phyloP scores from a whole-genome alignment of 2,329 filamentous ascomycete genomes.

The Blastomyces gilchristii region DNA sequence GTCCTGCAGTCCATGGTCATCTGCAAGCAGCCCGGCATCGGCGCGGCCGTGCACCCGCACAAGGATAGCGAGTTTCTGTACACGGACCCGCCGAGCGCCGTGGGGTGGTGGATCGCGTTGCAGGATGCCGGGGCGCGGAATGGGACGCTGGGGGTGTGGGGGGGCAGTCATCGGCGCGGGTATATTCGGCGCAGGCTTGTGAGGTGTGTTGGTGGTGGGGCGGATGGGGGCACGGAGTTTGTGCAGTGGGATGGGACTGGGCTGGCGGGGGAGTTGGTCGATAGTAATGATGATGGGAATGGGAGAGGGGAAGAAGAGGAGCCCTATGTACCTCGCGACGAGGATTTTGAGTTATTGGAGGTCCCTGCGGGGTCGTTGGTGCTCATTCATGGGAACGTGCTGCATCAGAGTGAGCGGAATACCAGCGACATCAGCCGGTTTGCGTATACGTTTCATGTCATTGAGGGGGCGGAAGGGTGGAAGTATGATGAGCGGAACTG shows the following conservation, averaged over 20 bases:
- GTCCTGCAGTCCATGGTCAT: constrained; percentile 94
- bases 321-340: constrained; percentile 45
- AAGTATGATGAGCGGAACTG: constrained; percentile 81
- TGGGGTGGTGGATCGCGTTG: constrained; percentile 95
- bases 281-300: constrained; percentile 25
- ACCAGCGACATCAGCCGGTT: constrained; percentile 74
- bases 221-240: constrained; percentile 51
- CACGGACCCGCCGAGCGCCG: constrained; percentile 75
- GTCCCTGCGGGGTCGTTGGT: constrained; percentile 87
- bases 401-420: constrained; percentile 96
- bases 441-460: constrained; percentile 96
- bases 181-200: constrained; percentile 67
- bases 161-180: constrained; percentile 67
- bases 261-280: constrained; percentile 50
- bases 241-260: constrained; percentile 54
- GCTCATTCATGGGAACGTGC: constrained; percentile 85
- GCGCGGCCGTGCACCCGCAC: constrained; percentile 79
- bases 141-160: constrained; percentile 78
- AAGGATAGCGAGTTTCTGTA: constrained; percentile 91
- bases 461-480: constrained; percentile 61
- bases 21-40: constrained; percentile 95
- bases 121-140: constrained; percentile 83
- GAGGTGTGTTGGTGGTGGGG: constrained; percentile 45
- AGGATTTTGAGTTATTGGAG: constrained; percentile 66
- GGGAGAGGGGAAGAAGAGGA: constrained; percentile 35